Evolutionary conservation across 192 early-diverging fungal species (phyloP), one percentile per base, ranked within the genome.

Genomic region (Polychytrium aggregatum): DNA sequence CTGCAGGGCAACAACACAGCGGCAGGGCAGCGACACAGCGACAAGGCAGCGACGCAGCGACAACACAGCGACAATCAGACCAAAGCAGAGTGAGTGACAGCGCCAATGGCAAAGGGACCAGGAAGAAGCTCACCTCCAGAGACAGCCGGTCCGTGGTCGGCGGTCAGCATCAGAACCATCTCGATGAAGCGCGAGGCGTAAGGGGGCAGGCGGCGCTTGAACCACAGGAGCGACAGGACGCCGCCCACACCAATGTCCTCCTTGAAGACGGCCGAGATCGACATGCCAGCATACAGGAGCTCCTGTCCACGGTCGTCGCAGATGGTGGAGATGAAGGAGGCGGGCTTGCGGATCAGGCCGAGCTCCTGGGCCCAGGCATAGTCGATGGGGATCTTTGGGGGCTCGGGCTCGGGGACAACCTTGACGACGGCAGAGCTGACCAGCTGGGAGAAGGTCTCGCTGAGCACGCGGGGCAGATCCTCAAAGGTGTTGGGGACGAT

Each of bases 241-340:
- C 94, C 94, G 63, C 94, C 94, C 53, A 98, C 88, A 62, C 94
- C 94, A 67, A 98, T 92, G 56, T 94, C 82, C 61, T 98, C 90
- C 75, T 90, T 91, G 78, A 98, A 98, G 9, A 98, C 92, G 64
- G 95, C 90, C 24, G 87, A 87, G 61, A 98, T 98, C 53, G 89
- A 79, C 88, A 98, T 94, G 48, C 94, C 94, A 11, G 94, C 90
- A 71, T 98, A 98, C 55, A 95, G 71, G 42, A 98, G 72, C 71
- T 98, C 94, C 71, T 98, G 92, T 42, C 94, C 94, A 73, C 94
- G 89, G 76, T 98, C 94, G 72, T 98, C 94, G 61, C 84, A 88
- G 65, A 98, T 98, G 30, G 94, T 98, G 47, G 92, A 95, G 43
- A 98, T 92, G 62, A 98, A 98, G 51, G 85, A 86, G 4, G 94